Evolutionary conservation across 75 land plant genomes (phyloP).

Genomic region (Pinus tabuliformis): DNA sequence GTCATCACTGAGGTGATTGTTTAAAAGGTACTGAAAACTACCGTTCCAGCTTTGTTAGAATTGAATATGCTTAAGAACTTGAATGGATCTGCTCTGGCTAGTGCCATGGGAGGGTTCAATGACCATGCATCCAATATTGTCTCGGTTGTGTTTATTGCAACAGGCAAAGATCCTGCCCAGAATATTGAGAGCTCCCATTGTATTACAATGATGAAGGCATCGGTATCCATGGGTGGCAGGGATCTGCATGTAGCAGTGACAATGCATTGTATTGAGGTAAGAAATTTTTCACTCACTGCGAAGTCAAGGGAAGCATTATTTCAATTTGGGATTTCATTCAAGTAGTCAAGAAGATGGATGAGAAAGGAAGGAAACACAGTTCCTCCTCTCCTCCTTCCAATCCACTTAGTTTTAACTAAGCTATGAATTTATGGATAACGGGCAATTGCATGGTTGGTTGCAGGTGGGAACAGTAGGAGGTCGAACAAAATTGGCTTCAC

Average conservation of each 20-base stretch:
- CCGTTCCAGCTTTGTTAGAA: constrained; percentile 76
- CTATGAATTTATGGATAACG: constrained; percentile 4
- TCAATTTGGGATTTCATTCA: no score
- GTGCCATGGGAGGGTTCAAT: constrained; percentile 79
- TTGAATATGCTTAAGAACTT: constrained; percentile 84
- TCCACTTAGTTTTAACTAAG: constrained; percentile 29
- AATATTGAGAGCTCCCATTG: constrained; percentile 85
- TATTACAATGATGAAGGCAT: constrained; percentile 71
- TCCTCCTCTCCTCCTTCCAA: no score
- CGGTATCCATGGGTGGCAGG: constrained; percentile 48
- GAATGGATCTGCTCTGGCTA: constrained; percentile 85
- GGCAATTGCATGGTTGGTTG: no score
- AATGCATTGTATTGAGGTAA: constrained; percentile 43
- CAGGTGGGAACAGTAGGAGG: constrained; percentile 95
- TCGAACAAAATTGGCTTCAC: constrained; percentile 82
- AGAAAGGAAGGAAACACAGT: no score
- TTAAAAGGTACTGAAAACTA: constrained; percentile 68
- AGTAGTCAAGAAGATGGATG: no score
- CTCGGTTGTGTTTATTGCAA: constrained; percentile 70
- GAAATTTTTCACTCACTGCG: no score
- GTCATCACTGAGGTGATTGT: constrained; percentile 63
- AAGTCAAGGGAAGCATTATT: no score
- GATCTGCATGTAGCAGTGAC: constrained; percentile 77
- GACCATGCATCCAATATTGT: constrained; percentile 89
- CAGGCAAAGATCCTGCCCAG: constrained; percentile 88